Base-by-base conservation (phyloP, 179 eudicot genomes). In the Silene coronaria region DNA sequence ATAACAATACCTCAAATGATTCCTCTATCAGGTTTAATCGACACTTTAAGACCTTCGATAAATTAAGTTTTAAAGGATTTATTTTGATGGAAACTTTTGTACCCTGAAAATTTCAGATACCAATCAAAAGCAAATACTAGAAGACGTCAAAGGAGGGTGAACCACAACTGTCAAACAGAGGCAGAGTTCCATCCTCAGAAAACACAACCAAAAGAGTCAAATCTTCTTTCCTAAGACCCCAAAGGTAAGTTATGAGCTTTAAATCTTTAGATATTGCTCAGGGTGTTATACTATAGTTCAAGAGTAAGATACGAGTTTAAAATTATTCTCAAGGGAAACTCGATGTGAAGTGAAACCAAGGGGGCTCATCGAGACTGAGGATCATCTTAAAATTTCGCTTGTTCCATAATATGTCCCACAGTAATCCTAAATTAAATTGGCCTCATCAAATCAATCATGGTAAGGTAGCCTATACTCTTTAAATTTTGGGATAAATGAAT, bases 211-310 rank as follows among this genome's bases (percentile, higher is more conserved):
- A 75, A 73, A 79, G 73, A 67, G 64, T 32, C 45, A 73, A 70
- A 38, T 63, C 85, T 48, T 65, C 86, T 42, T 65, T 79, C 71
- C 16, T 77, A 61, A 76, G 70, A 73, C 87, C 88, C 69, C 87
- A 80, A 62, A 76, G 89, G 97, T 88, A 73, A 86, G 87, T 48
- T 9, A 38, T 4, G 4, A 73, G 24, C 46, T 42, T 14, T 16
- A 22, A 9, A 4, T 64, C 17, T 5, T 30, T 28, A 2, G 17
- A 21, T 17, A 42, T 57, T 34, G 61, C 34, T 13, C 26, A 14
- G 6, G 27, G 73, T 27, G 64, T 32, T 26, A 2, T 12, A 46
- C 36, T 65, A 60, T 48, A 24, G 59, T 7, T 36, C 19, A 14
- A 10, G 62, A 30, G 14, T 10, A n/a, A 63, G 42, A 42, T 17